Percentiles rank a stretch among this genome's conserved stretches.
These are phyloP conservation scores for Erodium chrysanthum DNA, from an alignment of 441 rosid genomes.

Conservation along the genomic window DNA sequence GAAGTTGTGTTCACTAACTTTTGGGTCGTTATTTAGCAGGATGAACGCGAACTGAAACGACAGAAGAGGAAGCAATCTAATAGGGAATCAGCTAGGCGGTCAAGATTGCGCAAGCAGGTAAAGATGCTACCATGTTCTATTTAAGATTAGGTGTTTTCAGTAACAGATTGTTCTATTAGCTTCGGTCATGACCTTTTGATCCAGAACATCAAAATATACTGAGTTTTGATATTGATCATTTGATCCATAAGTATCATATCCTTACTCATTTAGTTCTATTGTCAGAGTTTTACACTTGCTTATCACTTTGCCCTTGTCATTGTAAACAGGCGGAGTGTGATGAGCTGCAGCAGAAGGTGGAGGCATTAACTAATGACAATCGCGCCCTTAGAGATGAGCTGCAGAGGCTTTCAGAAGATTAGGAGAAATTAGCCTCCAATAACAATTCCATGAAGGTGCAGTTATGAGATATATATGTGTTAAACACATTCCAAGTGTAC, in stretches of 20 bases:
- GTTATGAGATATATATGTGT: no score
- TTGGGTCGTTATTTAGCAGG: conserved; percentile 24
- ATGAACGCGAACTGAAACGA: conserved; percentile 61
- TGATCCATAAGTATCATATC: background rate
- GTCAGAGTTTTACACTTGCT: background rate
- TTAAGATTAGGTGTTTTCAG: background rate
- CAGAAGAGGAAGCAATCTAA: conserved; percentile 75
- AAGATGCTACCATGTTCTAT: background rate
- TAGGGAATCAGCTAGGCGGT: conserved; percentile 67
- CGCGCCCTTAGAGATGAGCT: conserved; percentile 61
- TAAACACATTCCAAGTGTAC: no score
- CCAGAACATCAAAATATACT: background rate
- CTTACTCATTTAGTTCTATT: background rate
- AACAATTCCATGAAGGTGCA: conserved; percentile 74
- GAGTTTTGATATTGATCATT: background rate
- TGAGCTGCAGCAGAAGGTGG: conserved; percentile 72
- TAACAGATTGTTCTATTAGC: background rate
- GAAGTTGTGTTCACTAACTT: conserved; percentile 4
- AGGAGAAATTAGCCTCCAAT: conserved; percentile 74
- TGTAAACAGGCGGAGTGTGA: conserved; percentile 74
- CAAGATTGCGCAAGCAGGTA: conserved; percentile 74
- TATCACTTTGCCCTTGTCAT: no score
- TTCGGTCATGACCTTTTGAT: background rate
- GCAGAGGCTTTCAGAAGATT: conserved; percentile 68
- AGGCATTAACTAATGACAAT: conserved; percentile 55